Evolutionary conservation across 345 rosid species (phyloP), one percentile per base, ranked within the genome.

Genomic region (Rhizophora apiculata): DNA sequence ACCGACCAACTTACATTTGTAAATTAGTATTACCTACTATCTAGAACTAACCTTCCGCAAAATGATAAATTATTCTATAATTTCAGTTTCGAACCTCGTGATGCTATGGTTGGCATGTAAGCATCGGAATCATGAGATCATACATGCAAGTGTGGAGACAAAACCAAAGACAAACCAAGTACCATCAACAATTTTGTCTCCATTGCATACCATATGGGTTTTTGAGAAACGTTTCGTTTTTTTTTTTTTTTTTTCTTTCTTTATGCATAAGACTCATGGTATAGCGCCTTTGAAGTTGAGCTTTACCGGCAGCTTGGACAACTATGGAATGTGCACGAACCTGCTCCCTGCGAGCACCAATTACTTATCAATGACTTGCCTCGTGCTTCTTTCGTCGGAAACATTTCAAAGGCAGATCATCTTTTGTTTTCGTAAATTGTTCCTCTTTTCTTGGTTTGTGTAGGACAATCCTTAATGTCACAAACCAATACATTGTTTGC

Each of bases 71-170:
- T 9, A 39, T 3, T 11, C 46, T 9, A 39, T 11, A 10, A 67
- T 71, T 62, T 68, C 68, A 57, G 46, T 71, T 71, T 73, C 73
- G 34, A 70, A 72, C 31, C 61, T 27, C 26, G 39, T 32, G 57
- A 26, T 21, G 39, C 24, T 54, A 67, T 37, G 20, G 82, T 68
- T 82, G 70, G 81, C 64, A 78, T 68, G 83, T 77, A 51, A 68
- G 70, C 79, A 73, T 76, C 79, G 30, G 68, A 69, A 65, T 68
- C 62, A 49, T 68, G 65, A 60, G 27, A 48, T 21, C 71, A 67
- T 70, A 54, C 39, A 34, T 8, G 37, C 60, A 31, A 56, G 69
- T 37, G 27, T 34, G 62, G 66, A 32, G 75, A 76, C 74, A 80
- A 71, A 53, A 22, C 67, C 56, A 66, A 56, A 69, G 68, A 74